Evolutionary conservation across 148 eudicot genomes (phyloP), one percentile per base, ranked within the genome.

Genomic region (Cornus kousa): DNA sequence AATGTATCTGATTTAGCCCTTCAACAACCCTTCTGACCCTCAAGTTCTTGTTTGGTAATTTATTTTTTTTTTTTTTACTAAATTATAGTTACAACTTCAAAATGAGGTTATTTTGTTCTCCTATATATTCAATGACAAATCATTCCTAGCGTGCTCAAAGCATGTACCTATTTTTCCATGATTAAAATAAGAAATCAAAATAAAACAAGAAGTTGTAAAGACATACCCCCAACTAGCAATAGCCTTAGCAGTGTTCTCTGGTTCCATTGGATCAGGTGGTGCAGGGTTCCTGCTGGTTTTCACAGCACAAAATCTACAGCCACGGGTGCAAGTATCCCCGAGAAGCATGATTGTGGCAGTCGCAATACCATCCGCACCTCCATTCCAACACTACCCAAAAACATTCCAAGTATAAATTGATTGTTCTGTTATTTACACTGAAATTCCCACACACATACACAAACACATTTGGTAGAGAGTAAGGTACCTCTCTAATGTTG

Each of bases 301-400:
- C 70, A 95, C 97, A 0, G 98, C 98, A 90, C 98, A 95, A 86
- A 95, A 95, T 82, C 98, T 86, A 67, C 97, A 93, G 22, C 98
- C 97, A 33, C 98, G 89, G 33, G 97, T 93, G 80, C 98, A 93
- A 12, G 98, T 93, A 80, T 95, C 98, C 50, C 98, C 98, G 40
- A 93, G 93, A 83, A 95, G 83, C 98, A 95, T 95, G 76, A 95
- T 93, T 9, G 98, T 95, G 43, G 98, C 98, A 14, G 98, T 93
- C 2, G 98, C 89, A 83, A 95, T 93, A 76, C 98, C 98, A 84
- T 95, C 98, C 55, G 89, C 96, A 59, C 97, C 98, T 53, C 98
- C 98, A 87, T 93, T 95, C 97, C 96, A 93, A 78, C 98, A 95
- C 94, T 95, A 84, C 68, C 71, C 78, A 53, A 78, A 78, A 67